Conservation (phyloP, 371 early-diverging fungal species). For the Sporodiniella umbellata region DNA sequence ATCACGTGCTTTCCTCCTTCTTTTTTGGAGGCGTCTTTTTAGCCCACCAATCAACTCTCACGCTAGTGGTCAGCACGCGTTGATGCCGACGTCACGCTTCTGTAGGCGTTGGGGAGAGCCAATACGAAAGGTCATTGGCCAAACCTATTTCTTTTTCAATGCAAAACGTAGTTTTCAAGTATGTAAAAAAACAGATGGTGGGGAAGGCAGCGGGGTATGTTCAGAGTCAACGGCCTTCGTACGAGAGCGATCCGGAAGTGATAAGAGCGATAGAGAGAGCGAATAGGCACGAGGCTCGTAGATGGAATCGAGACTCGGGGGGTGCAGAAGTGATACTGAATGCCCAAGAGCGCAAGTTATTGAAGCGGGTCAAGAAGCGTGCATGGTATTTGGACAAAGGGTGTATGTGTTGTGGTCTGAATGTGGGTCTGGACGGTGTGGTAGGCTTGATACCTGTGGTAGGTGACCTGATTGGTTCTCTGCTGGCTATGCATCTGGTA, state of each 20-base stretch:
- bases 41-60: no score
- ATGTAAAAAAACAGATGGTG: conserved; percentile 11
- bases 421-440: conserved; percentile 44
- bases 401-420: conserved; percentile 38
- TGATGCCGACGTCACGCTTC: no score
- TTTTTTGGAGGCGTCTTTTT: no score
- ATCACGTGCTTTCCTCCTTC: no score
- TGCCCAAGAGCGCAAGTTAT: conserved; percentile 25
- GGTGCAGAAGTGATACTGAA: conserved; percentile 34
- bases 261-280: conserved; percentile 18
- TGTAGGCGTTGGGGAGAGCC: no score
- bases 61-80: no score
- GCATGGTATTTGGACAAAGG: conserved; percentile 43
- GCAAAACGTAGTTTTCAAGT: conserved; percentile 10
- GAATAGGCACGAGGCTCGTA: conserved; percentile 12
- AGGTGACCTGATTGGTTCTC: conserved; percentile 38
- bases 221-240: conserved; percentile 1
- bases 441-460: conserved; percentile 48
- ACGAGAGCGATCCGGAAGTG: conserved; percentile 20
- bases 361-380: conserved; percentile 29
- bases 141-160: no score
- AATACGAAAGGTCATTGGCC: no score
- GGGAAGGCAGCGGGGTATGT: conserved; percentile 6
- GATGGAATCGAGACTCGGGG: conserved; percentile 25
- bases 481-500: conserved; percentile 35